Evolutionary conservation across 805 yeast genomes (phyloP), one percentile per base, ranked within the genome.

Genomic region (Suhomyces vadensis): DNA sequence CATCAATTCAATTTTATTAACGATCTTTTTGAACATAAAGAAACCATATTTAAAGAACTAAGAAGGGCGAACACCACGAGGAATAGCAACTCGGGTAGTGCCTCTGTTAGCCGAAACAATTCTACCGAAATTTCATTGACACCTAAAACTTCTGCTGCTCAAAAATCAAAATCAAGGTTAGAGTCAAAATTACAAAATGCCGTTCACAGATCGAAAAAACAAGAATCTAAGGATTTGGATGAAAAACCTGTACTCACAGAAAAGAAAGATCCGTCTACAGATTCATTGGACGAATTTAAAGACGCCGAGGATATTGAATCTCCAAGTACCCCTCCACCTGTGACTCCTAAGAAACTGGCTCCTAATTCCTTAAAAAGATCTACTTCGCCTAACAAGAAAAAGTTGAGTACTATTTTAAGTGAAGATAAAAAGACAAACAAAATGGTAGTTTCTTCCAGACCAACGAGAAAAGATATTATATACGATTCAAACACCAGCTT

Each of bases 11-110:
- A 75, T 46, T 76, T 87, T 37, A 69, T 86, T 36, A 65, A 67
- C 35, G 96, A 88, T 56, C 64, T 88, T 35, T 68, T 87, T 53
- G 65, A 66, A 10, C 64, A 82, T 51, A 82, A 82, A 50, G 82
- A 79, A 21, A 66, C 70, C 16, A 78, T 87, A n/a, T 87, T 87
- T 56, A 74, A 76, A 25, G 87, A 81, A 50, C 74, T 87, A 51
- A 62, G 74, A 52, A 61, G 74, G 46, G 52, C 67, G 25, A 69
- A 64, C 43, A 58, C 70, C 9, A 41, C 51, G 24, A 53, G 58
- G 33, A 49, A 25, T 29, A 36, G 25, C 21, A 44, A 42, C 20
- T 10, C 41, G 21, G 25, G 24, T 17, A 26, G 33, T 31, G 22
- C 21, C 17, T 23, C 38, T 8, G 43, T 29, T 6, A 37, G 41